Percentiles rank a stretch among this genome's conserved stretches.
These are phyloP conservation scores for Colletotrichum acutatum DNA, from an alignment of 2,329 filamentous ascomycete genomes.

Conservation along the genomic window DNA sequence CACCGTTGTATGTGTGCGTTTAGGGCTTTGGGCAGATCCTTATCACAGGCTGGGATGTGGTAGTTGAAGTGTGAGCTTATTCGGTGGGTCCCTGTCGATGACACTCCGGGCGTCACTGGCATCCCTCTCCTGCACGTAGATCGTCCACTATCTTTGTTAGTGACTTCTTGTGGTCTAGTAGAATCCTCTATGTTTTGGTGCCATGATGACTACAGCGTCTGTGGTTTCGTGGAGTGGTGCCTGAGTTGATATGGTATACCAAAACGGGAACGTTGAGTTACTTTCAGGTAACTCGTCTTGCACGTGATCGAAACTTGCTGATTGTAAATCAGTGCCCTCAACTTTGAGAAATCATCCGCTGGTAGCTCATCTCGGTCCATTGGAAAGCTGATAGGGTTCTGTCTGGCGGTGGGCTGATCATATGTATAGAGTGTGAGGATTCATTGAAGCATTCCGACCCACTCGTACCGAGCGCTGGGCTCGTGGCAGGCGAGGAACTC, in stretches of 20 bases:
- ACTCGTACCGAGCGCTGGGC: background rate
- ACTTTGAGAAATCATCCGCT: background rate
- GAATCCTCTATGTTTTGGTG: too few relatives aligned
- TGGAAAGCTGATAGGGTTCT: background rate
- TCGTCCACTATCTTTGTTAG: background rate
- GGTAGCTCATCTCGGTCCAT: background rate
- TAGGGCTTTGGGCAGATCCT: background rate
- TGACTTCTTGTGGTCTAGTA: too few relatives aligned
- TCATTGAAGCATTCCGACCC: background rate
- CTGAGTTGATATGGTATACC: background rate
- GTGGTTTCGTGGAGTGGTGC: background rate
- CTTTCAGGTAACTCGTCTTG: background rate
- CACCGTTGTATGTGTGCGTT: background rate
- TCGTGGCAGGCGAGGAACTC: background rate
- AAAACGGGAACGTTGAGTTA: background rate
- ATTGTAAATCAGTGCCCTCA: background rate
- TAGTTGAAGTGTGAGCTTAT: background rate
- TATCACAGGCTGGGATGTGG: background rate
- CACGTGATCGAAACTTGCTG: background rate
- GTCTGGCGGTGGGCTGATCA: background rate
- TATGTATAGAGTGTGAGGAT: background rate
- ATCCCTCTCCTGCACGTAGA: background rate
- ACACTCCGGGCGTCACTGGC: background rate
- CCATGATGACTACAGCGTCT: too few relatives aligned
- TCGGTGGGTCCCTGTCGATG: background rate